Evolutionary conservation across 768 basidiomycete species (phyloP).

Genomic region (Naganishia antarctica): DNA sequence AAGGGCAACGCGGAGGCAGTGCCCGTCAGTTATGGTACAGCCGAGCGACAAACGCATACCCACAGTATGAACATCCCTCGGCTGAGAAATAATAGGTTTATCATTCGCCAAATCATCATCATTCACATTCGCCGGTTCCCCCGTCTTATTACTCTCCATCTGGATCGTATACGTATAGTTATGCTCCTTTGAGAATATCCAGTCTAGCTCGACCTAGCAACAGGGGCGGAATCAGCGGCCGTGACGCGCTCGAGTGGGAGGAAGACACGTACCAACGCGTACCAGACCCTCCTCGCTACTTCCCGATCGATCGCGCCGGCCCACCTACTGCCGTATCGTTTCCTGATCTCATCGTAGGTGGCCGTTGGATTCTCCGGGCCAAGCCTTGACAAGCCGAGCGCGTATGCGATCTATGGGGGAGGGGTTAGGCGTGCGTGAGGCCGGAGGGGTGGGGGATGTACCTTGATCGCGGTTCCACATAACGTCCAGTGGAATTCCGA

Average conservation of each 20-base stretch:
- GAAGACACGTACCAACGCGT: conserved; percentile 15
- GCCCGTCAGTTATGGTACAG: not conserved
- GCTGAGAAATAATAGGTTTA: conserved; percentile 16
- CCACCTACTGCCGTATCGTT: conserved; percentile 18
- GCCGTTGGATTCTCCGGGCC: conserved; percentile 7
- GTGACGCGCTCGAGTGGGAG: no score
- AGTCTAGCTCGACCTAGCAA: conserved; percentile 23
- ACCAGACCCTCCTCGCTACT: conserved; percentile 25
- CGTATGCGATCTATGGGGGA: conserved; percentile 11
- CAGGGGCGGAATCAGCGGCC: not conserved
- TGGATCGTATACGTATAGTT: conserved; percentile 14
- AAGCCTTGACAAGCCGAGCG: conserved; percentile 18
- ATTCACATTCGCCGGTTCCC: conserved; percentile 23
- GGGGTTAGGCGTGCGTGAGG: not conserved
- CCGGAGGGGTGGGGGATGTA: not conserved
- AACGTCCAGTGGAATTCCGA: conserved; percentile 24
- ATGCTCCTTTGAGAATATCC: conserved; percentile 24
- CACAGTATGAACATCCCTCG: conserved; percentile 24
- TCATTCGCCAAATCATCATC: conserved; percentile 21
- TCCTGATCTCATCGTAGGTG: not conserved
- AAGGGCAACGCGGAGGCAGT: not conserved
- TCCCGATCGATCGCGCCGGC: conserved; percentile 15
- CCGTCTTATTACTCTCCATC: conserved; percentile 15
- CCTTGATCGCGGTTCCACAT: conserved; percentile 24
- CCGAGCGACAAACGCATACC: not conserved